Conservation (phyloP, 768 basidiomycete genomes). For the Tephrocybe rancida region DNA sequence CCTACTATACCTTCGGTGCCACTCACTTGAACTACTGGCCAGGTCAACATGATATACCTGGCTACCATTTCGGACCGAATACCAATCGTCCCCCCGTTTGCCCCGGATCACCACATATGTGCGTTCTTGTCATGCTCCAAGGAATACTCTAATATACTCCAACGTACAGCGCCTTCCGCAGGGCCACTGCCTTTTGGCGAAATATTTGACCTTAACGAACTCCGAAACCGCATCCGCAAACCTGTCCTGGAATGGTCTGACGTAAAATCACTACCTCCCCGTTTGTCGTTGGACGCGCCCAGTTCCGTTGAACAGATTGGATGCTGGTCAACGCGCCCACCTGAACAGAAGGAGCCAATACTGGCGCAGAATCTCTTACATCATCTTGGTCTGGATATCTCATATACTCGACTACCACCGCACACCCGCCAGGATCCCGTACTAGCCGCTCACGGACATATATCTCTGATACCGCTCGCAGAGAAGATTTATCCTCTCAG, state of each 20-base stretch:
- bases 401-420: slow-evolving; percentile 34
- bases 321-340: slow-evolving; percentile 35
- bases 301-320: slow-evolving; percentile 22
- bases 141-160: not conserved
- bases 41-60: slow-evolving; percentile 55
- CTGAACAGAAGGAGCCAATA: slow-evolving; percentile 23
- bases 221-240: slow-evolving; percentile 35
- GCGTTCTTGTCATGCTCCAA: slow-evolving; percentile 10
- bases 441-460: slow-evolving; percentile 22
- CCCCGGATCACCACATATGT: slow-evolving; percentile 42
- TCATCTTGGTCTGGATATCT: slow-evolving; percentile 37
- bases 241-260: slow-evolving; percentile 53
- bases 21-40: not conserved
- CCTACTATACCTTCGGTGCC: not conserved
- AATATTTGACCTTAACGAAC: slow-evolving; percentile 43
- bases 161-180: slow-evolving; percentile 27
- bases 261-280: slow-evolving; percentile 37
- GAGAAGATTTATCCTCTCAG: slow-evolving; percentile 29
- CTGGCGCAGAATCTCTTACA: slow-evolving; percentile 25
- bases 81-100: slow-evolving; percentile 51
- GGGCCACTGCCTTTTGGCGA: slow-evolving; percentile 41
- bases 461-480: slow-evolving; percentile 29
- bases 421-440: slow-evolving; percentile 23
- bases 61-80: slow-evolving; percentile 43
- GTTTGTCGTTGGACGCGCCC: slow-evolving; percentile 15